These are phyloP conservation scores for Salvia miltiorrhiza DNA, from an alignment of 257 asterid genomes.

Conservation along the genomic window DNA sequence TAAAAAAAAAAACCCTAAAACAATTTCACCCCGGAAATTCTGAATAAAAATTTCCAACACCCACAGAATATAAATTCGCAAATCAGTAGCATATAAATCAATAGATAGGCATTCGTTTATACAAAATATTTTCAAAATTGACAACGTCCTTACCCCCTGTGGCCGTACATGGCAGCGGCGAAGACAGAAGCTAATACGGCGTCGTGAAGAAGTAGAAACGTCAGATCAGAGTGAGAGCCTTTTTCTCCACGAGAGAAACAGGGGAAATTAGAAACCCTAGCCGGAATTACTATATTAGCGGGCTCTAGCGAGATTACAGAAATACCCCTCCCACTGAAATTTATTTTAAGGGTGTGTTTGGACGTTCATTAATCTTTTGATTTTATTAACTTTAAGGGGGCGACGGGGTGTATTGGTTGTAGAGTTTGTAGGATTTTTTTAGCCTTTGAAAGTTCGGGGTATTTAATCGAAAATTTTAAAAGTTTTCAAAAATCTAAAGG, in stretches of 20 bases:
- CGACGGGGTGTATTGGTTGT: no score
- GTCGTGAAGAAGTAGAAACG: background rate
- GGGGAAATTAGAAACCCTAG: constrained; percentile 10
- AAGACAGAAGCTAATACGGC: background rate
- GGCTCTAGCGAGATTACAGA: background rate
- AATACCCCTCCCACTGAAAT: background rate
- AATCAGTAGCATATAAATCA: background rate
- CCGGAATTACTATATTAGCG: background rate
- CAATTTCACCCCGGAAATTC: background rate
- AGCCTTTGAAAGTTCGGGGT: no score
- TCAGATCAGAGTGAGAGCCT: background rate
- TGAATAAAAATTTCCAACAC: background rate
- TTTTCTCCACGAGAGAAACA: background rate
- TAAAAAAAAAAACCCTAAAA: background rate
- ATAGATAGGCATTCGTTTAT: background rate
- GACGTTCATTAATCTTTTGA: no score
- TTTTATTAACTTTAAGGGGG: no score
- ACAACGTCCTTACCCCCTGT: constrained; percentile 12
- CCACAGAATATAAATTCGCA: background rate
- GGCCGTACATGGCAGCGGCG: constrained; percentile 23
- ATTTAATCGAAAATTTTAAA: no score
- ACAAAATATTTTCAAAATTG: background rate
- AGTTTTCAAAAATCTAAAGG: no score
- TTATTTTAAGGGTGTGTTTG: no score
- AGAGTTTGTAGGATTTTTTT: no score